Evolutionary conservation across 2,329 filamentous ascomycete genomes (phyloP).

Genomic region (Colletotrichum sp.): DNA sequence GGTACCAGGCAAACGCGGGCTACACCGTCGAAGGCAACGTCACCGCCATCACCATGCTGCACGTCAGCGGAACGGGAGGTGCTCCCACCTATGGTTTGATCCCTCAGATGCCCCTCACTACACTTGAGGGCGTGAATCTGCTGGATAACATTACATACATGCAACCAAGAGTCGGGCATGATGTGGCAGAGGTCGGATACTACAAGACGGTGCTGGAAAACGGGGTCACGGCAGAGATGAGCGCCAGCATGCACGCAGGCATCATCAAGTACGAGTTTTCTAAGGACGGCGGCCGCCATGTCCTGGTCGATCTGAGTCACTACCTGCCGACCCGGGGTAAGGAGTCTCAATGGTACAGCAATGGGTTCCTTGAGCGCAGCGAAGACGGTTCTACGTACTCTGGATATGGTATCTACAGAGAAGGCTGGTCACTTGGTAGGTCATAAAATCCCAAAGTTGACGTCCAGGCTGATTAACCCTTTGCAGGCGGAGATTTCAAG

Average conservation of each 20-base stretch:
- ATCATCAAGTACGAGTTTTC: constrained; percentile 60
- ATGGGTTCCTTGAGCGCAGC: constrained; percentile 41
- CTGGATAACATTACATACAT: constrained; percentile 54
- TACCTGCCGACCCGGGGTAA: constrained; percentile 46
- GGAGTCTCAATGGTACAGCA: constrained; percentile 46
- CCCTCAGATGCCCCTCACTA: constrained; percentile 50
- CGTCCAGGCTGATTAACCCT: neutral
- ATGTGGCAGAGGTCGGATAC: constrained; percentile 57
- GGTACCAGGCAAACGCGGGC: constrained; percentile 36
- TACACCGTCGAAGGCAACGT: constrained; percentile 47
- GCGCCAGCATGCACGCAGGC: constrained; percentile 52
- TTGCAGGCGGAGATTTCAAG: constrained; percentile 41
- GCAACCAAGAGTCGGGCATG: constrained; percentile 41
- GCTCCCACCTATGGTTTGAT: constrained; percentile 64
- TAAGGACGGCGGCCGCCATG: constrained; percentile 38
- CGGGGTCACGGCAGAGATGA: constrained; percentile 53
- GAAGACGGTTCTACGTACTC: constrained; percentile 43
- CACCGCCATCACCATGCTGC: constrained; percentile 57
- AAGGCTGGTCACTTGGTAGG: constrained; percentile 43
- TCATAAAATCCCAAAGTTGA: rapidly evolving
- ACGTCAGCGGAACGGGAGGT: constrained; percentile 63
- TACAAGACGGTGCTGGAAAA: constrained; percentile 56
- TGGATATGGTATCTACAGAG: constrained; percentile 52
- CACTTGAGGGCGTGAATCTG: constrained; percentile 46
- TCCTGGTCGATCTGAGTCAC: constrained; percentile 55